Percentiles rank a stretch among this genome's conserved stretches.
Evolutionary conservation across 1,284 basidiomycete species (phyloP).

Genomic region (Marasmius tenuissimus): DNA sequence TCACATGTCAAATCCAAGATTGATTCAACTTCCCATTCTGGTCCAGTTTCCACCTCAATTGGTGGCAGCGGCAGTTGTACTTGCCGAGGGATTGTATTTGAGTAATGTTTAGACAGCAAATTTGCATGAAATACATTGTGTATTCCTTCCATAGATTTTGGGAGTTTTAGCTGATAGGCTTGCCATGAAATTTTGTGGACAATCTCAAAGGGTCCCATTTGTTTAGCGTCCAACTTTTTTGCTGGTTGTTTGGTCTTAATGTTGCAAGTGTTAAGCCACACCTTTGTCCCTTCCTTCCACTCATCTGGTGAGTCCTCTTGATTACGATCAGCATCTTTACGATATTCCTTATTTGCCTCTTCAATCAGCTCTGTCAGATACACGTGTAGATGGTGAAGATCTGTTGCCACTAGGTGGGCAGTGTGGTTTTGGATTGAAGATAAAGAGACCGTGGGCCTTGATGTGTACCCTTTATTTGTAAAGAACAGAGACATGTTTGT

Average conservation of each 20-base stretch:
- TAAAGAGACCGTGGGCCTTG: not conserved
- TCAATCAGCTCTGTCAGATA: not conserved
- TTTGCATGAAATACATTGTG: slow-evolving; percentile 18
- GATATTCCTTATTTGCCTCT: not conserved
- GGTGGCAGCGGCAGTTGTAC: slow-evolving; percentile 2
- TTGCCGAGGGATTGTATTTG: slow-evolving; percentile 6
- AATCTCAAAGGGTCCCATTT: slow-evolving; percentile 19
- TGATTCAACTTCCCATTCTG: slow-evolving; percentile 18
- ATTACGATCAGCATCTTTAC: not conserved
- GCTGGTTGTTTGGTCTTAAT: slow-evolving; percentile 5
- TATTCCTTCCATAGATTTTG: slow-evolving; percentile 9
- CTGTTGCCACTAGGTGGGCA: not conserved
- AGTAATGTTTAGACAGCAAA: slow-evolving; percentile 3
- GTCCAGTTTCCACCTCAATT: not conserved
- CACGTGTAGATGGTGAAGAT: not conserved
- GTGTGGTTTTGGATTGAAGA: not conserved
- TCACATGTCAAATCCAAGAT: slow-evolving; percentile 16
- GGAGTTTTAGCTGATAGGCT: slow-evolving; percentile 15
- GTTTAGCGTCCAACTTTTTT: slow-evolving; percentile 14
- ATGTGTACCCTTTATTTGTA: not conserved
- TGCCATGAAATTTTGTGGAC: slow-evolving; percentile 14
- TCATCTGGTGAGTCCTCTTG: not conserved
- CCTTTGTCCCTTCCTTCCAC: not conserved
- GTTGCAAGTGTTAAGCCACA: slow-evolving; percentile 7
- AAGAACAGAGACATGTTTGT: not conserved